Evolutionary conservation across 2,329 filamentous ascomycete genomes (phyloP).

Genomic region (Calonectria fujianensis): DNA sequence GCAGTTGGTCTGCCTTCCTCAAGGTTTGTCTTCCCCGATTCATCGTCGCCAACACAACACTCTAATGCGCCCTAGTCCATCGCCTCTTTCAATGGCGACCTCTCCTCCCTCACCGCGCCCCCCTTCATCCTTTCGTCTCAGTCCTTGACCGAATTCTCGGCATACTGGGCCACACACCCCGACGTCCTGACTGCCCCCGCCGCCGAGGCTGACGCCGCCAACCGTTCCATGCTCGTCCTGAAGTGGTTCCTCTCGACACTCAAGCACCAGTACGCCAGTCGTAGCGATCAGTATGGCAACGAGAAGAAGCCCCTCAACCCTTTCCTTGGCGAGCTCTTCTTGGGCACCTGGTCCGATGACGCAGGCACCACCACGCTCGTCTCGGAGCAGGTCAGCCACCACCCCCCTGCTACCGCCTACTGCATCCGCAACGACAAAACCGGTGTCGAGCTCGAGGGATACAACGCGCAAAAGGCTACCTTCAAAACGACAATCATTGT

Average conservation of each 20-base stretch:
- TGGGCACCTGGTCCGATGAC: slow-evolving; percentile 91
- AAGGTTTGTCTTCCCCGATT: slow-evolving; percentile 62
- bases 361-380: slow-evolving; percentile 89
- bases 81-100: slow-evolving; percentile 87
- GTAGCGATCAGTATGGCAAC: slow-evolving; percentile 87
- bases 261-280: slow-evolving; percentile 86
- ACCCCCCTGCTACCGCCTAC: slow-evolving; percentile 96
- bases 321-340: slow-evolving; percentile 94
- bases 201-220: slow-evolving; percentile 85
- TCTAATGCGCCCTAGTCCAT: slow-evolving; percentile 73
- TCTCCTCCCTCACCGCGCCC: slow-evolving; percentile 86
- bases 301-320: slow-evolving; percentile 99
- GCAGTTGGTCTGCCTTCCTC: slow-evolving; percentile 72
- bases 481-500: slow-evolving; percentile 96
- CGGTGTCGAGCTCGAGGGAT: slow-evolving; percentile 87
- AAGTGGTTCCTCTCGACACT: slow-evolving; percentile 97
- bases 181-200: slow-evolving; percentile 87
- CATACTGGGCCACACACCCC: slow-evolving; percentile 89
- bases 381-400: slow-evolving; percentile 96
- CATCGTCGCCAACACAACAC: neutral
- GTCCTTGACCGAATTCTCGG: slow-evolving; percentile 86
- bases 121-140: slow-evolving; percentile 88
- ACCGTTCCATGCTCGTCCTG: slow-evolving; percentile 89
- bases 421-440: slow-evolving; percentile 91
- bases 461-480: slow-evolving; percentile 97